Conservation (phyloP, 1,139 yeast genomes). For the Saccharomyces hybrid region DNA sequence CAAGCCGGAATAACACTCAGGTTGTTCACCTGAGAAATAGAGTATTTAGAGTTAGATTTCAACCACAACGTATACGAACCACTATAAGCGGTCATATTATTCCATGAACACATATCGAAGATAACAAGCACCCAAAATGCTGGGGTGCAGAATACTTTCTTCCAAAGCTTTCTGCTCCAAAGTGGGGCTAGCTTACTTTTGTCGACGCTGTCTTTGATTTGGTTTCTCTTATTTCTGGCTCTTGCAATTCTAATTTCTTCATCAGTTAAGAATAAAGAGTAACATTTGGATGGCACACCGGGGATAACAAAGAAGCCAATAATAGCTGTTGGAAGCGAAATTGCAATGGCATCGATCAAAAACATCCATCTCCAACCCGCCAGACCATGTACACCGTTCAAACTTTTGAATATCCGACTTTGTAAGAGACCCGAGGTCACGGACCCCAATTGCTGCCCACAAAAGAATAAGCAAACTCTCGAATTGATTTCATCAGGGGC, state of each 20-base stretch:
- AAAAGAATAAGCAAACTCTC: slow-evolving; percentile 32
- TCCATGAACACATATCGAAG: slow-evolving; percentile 33
- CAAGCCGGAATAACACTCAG: slow-evolving; percentile 33
- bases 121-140: slow-evolving; percentile 31
- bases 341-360: slow-evolving; percentile 56
- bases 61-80: slow-evolving; percentile 36
- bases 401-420: slow-evolving; percentile 43
- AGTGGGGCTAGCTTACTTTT: slow-evolving; percentile 20
- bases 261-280: slow-evolving; percentile 45
- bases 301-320: slow-evolving; percentile 58
- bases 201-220: slow-evolving; percentile 25
- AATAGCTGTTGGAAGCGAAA: slow-evolving; percentile 49
- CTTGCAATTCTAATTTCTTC: slow-evolving; percentile 60
- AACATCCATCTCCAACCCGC: slow-evolving; percentile 78
- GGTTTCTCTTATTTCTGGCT: slow-evolving; percentile 41
- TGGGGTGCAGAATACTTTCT: slow-evolving; percentile 27
- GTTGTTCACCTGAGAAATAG: slow-evolving; percentile 32
- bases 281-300: slow-evolving; percentile 54
- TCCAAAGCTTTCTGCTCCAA: slow-evolving; percentile 28
- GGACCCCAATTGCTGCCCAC: slow-evolving; percentile 50
- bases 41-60: slow-evolving; percentile 29
- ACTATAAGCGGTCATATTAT: slow-evolving; percentile 33
- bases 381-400: slow-evolving; percentile 48
- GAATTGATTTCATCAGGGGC: slow-evolving; percentile 49
- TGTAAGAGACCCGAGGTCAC: slow-evolving; percentile 54